Percentiles rank a stretch among this genome's conserved stretches.
These are phyloP conservation scores for Rhizopogon vesiculosus DNA, from an alignment of 768 basidiomycete genomes.

Conservation along the genomic window DNA sequence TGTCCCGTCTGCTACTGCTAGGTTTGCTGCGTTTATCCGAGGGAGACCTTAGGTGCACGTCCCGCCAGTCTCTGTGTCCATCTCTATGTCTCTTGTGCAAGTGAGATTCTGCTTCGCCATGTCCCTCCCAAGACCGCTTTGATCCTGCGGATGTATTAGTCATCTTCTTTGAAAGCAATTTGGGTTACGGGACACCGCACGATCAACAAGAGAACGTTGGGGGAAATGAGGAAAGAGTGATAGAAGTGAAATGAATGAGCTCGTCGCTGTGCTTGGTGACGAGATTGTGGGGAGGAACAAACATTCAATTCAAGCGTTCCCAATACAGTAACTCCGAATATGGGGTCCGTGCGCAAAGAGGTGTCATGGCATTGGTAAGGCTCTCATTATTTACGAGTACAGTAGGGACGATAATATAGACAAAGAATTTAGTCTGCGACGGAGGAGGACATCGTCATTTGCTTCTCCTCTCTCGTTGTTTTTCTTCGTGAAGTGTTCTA, in stretches of 20 bases:
- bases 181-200: conserved; percentile 81
- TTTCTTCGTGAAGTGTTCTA: no score
- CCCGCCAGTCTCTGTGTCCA: conserved; percentile 64
- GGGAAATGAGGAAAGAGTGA: neutral
- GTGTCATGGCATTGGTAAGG: neutral
- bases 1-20: conserved; percentile 28
- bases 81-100: conserved; percentile 51
- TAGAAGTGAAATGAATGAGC: neutral
- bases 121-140: conserved; percentile 76
- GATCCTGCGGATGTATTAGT: conserved; percentile 82
- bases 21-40: conserved; percentile 19
- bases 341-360: conserved; percentile 15
- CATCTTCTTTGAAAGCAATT: conserved; percentile 44
- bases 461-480: neutral
- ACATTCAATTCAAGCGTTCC: neutral
- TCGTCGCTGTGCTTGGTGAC: conserved; percentile 2
- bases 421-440: neutral
- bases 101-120: conserved; percentile 30
- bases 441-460: neutral
- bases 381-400: neutral
- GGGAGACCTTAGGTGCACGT: conserved; percentile 50
- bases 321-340: neutral
- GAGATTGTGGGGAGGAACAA: neutral
- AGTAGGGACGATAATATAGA: neutral
- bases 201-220: conserved; percentile 42